These are phyloP conservation scores for Quercus engelmannii DNA, from an alignment of 306 rosid species.

Conservation along the genomic window DNA sequence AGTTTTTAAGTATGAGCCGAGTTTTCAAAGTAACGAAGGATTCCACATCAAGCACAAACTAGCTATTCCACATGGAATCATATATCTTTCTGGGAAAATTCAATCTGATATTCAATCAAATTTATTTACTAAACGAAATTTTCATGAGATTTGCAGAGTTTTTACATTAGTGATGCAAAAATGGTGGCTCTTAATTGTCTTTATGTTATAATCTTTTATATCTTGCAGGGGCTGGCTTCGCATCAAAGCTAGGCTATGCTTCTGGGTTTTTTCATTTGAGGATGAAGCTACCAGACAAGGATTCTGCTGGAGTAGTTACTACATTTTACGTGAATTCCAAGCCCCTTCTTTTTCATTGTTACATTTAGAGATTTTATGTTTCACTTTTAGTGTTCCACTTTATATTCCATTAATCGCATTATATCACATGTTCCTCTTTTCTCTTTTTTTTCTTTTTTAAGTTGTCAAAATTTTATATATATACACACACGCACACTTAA, in stretches of 20 bases:
- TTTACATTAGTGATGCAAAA: not conserved
- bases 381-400: too few species aligned
- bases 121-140: too few species aligned
- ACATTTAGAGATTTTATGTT: too few species aligned
- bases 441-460: too few species aligned
- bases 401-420: too few species aligned
- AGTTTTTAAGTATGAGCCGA: not conserved
- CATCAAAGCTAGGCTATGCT: conserved; percentile 41
- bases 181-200: not conserved
- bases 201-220: not conserved
- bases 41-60: not conserved
- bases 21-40: not conserved
- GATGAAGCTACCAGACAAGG: conserved; percentile 45
- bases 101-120: not conserved
- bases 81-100: not conserved
- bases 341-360: not conserved
- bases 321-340: conserved; percentile 37
- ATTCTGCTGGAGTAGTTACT: conserved; percentile 54
- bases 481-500: too few species aligned
- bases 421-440: too few species aligned
- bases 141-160: too few species aligned
- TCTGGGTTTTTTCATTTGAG: conserved; percentile 48
- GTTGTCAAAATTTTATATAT: too few species aligned
- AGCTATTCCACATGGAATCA: not conserved
- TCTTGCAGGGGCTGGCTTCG: conserved; percentile 49